Evolutionary conservation across 352 stramenopile genomes (phyloP).

Genomic region (Phytophthora foliorum): DNA sequence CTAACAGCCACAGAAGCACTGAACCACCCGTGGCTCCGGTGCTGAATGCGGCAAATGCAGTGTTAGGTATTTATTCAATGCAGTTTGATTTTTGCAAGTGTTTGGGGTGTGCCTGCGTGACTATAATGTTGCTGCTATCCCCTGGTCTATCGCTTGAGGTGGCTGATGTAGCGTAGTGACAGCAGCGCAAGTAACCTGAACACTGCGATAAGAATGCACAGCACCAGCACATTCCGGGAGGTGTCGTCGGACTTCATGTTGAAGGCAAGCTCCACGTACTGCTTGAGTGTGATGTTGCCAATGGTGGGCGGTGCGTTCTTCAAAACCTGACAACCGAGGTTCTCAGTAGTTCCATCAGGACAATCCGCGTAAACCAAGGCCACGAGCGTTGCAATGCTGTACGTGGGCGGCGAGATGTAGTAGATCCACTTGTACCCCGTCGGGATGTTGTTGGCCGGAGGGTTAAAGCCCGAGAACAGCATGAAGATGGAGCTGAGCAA

Average conservation of each 20-base stretch:
- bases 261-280: conserved; percentile 52
- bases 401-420: conserved; percentile 60
- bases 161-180: conserved; percentile 59
- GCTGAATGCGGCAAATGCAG: conserved; percentile 25
- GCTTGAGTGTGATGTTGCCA: conserved; percentile 49
- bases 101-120: neutral
- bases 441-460: conserved; percentile 51
- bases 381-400: conserved; percentile 51
- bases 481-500: conserved; percentile 71
- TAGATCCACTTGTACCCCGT: conserved; percentile 67
- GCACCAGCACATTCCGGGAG: conserved; percentile 38
- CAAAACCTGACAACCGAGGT: conserved; percentile 42
- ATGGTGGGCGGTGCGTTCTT: conserved; percentile 37
- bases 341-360: conserved; percentile 18
- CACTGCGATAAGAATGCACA: conserved; percentile 50
- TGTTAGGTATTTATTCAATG: conserved; percentile 49
- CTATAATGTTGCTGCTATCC: neutral
- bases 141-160: conserved; percentile 50
- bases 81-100: conserved; percentile 14
- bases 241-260: conserved; percentile 48
- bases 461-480: conserved; percentile 63
- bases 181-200: conserved; percentile 63
- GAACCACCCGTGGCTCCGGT: conserved; percentile 59
- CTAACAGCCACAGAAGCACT: conserved; percentile 66
- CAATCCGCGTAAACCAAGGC: conserved; percentile 54